Conservation (phyloP, 208 protist genomes). For the Herpetomonas tarakana region DNA sequence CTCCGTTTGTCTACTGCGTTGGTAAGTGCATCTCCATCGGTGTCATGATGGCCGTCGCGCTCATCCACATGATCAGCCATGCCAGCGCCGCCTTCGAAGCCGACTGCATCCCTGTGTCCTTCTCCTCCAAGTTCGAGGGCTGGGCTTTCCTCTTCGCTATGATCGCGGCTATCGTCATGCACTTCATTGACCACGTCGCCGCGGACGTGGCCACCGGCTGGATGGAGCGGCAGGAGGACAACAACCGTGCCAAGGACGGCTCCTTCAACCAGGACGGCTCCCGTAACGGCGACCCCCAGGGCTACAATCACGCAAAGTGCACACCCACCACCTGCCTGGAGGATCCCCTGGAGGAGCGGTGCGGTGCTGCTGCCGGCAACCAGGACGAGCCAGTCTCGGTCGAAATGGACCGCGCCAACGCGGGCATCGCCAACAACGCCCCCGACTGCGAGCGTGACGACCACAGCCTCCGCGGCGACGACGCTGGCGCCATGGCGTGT, state of each 20-base stretch:
- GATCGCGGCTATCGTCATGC: constrained; percentile 51
- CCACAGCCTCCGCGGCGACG: too few relatives aligned
- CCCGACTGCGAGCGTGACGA: too few relatives aligned
- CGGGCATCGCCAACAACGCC: too few relatives aligned
- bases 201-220: constrained; percentile 18
- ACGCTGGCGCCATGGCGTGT: neutral
- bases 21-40: constrained; percentile 50
- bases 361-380: too few relatives aligned
- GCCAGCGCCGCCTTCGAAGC: constrained; percentile 10
- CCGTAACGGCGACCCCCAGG: too few relatives aligned
- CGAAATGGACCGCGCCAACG: too few relatives aligned
- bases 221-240: neutral
- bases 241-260: neutral
- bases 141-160: constrained; percentile 57
- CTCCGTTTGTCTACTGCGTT: constrained; percentile 38
- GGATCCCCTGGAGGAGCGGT: too few relatives aligned
- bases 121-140: constrained; percentile 35
- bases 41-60: constrained; percentile 48
- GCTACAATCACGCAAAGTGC: too few relatives aligned
- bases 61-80: constrained; percentile 50
- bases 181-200: constrained; percentile 40
- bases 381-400: too few relatives aligned
- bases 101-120: constrained; percentile 37
- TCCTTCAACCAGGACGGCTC: too few relatives aligned
- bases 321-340: too few relatives aligned